Evolutionary conservation across 208 protist genomes (phyloP).

Genomic region (Trypanosoma caninum): DNA sequence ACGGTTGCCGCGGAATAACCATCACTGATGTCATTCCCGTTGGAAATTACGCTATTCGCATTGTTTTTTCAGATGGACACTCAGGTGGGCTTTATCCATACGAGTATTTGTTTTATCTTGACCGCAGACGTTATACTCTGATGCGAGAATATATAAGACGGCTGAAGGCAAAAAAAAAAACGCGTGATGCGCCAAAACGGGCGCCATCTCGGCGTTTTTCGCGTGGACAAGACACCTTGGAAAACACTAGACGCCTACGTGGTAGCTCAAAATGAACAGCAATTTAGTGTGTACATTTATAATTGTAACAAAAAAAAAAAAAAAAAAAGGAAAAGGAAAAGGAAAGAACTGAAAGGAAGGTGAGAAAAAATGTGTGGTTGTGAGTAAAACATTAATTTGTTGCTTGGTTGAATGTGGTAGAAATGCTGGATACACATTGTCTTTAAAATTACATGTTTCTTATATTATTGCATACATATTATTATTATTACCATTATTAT

Average conservation of each 20-base stretch:
- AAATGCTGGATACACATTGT: too few relatives aligned
- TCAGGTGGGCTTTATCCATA: constrained; percentile 83
- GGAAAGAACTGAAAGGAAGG: neutral
- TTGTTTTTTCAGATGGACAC: constrained; percentile 86
- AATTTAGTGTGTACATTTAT: too few relatives aligned
- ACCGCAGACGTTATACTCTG: constrained; percentile 50
- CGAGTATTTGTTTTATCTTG: constrained; percentile 78
- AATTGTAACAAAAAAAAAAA: neutral
- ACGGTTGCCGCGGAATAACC: constrained; percentile 76
- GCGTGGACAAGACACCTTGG: too few relatives aligned
- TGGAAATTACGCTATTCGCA: constrained; percentile 83
- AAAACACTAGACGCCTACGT: neutral
- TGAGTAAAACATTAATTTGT: too few relatives aligned
- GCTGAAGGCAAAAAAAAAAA: constrained; percentile 48
- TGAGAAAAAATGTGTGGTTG: too few relatives aligned
- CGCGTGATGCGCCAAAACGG: constrained; percentile 63
- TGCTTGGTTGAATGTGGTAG: too few relatives aligned
- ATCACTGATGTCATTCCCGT: constrained; percentile 70
- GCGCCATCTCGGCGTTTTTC: constrained; percentile 27
- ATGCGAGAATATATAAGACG: constrained; percentile 82
- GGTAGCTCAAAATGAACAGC: neutral
- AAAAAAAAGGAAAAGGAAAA: neutral
- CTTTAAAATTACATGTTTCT: too few relatives aligned
- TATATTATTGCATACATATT: too few relatives aligned
- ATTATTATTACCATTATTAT: too few relatives aligned